Conservation (phyloP, 1,139 yeast genomes). For the Hansenula anomala region DNA sequence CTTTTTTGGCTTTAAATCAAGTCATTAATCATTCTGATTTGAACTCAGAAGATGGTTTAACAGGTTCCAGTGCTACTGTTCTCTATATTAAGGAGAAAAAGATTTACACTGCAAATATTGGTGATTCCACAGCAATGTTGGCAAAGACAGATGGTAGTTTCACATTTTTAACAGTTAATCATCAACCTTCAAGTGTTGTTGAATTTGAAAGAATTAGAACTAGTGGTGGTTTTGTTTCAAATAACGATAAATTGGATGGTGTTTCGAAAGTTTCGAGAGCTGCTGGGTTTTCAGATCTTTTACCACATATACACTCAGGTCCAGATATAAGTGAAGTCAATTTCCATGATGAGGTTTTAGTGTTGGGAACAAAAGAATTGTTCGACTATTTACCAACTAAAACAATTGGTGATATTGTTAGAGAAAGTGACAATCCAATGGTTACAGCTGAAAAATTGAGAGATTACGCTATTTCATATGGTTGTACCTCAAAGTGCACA, state of each 20-base stretch:
- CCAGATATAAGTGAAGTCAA: constrained; percentile 69
- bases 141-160: constrained; percentile 82
- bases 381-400: constrained; percentile 86
- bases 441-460: constrained; percentile 89
- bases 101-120: constrained; percentile 82
- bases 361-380: constrained; percentile 77
- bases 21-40: constrained; percentile 58
- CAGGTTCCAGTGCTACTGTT: constrained; percentile 87
- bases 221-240: constrained; percentile 86
- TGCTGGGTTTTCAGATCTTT: constrained; percentile 79
- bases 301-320: constrained; percentile 88
- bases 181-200: constrained; percentile 73
- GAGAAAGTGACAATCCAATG: constrained; percentile 82
- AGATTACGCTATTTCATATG: constrained; percentile 92
- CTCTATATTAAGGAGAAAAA: constrained; percentile 69
- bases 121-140: constrained; percentile 82
- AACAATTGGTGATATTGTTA: constrained; percentile 84
- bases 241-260: constrained; percentile 83
- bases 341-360: constrained; percentile 75
- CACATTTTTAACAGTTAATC: constrained; percentile 66
- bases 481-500: constrained; percentile 77
- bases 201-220: constrained; percentile 88
- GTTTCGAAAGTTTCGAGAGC: constrained; percentile 82
- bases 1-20: constrained; percentile 75
- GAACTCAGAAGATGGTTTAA: constrained; percentile 58